These are phyloP conservation scores for Eucalyptus guilfoylei DNA, from an alignment of 345 rosid genomes.

Conservation along the genomic window DNA sequence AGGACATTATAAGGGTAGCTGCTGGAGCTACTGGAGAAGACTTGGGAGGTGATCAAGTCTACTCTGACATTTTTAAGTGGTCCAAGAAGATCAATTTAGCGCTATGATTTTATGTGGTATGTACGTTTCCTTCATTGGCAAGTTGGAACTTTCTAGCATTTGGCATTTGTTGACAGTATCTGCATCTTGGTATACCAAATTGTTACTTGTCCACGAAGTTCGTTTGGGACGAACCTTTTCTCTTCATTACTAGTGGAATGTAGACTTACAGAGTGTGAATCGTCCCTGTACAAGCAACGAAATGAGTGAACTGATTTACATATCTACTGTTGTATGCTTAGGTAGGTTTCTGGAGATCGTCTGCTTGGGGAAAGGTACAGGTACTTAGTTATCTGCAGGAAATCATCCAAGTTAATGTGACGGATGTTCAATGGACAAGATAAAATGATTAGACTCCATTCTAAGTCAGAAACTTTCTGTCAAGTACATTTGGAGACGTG, in stretches of 20 bases:
- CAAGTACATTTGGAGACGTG: neutral
- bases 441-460: neutral
- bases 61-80: slow-evolving; percentile 80
- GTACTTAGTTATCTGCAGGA: neutral
- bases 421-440: neutral
- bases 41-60: slow-evolving; percentile 74
- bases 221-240: neutral
- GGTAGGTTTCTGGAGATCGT: neutral
- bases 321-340: neutral
- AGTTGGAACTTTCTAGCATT: neutral
- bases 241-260: neutral
- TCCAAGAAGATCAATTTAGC: slow-evolving; percentile 61
- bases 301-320: neutral
- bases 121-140: neutral
- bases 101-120: slow-evolving; percentile 10
- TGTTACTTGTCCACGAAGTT: neutral
- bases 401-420: neutral
- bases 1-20: slow-evolving; percentile 78
- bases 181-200: neutral
- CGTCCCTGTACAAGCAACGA: neutral
- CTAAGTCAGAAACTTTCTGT: neutral
- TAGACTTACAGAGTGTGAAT: neutral
- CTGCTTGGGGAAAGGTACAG: neutral
- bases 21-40: slow-evolving; percentile 78
- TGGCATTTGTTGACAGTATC: neutral